Evolutionary conservation across 176 grass and related monocot species (phyloP).

Genomic region (Triticum aestivum): DNA sequence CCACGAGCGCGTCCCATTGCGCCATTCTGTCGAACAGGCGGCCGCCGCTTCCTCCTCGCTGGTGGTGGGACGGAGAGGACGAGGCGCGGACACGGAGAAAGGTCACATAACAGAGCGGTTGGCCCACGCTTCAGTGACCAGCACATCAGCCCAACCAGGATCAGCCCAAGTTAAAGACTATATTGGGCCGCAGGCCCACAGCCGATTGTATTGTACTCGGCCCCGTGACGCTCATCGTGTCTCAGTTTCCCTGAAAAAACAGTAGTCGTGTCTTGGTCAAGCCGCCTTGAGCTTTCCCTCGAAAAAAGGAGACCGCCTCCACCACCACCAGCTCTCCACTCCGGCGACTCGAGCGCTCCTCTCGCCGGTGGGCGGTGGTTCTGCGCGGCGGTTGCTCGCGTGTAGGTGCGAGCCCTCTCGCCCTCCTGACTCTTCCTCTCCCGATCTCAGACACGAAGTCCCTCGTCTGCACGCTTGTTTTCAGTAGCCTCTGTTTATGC

Average conservation of each 20-base stretch:
- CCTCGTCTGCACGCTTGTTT: not conserved
- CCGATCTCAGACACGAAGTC: not conserved
- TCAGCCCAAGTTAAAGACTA: not conserved
- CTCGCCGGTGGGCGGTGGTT: not conserved
- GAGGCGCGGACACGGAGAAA: not conserved
- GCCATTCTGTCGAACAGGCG: conserved; percentile 55
- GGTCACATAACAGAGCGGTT: not conserved
- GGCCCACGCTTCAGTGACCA: conserved; percentile 8
- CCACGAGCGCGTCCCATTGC: conserved; percentile 62
- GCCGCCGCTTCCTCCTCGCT: not conserved
- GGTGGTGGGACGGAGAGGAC: conserved; percentile 5
- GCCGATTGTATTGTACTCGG: not conserved
- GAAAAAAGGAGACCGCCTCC: not conserved
- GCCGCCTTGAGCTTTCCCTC: not conserved
- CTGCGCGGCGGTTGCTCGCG: not conserved
- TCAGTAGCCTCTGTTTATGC: not conserved
- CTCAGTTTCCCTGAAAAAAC: no score
- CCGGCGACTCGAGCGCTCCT: conserved; percentile 9
- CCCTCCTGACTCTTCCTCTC: not conserved
- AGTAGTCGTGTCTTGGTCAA: not conserved
- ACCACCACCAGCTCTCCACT: not conserved
- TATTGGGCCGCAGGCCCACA: not conserved
- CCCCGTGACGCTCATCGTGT: not conserved
- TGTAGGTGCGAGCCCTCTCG: not conserved
- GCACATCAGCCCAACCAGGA: not conserved